Percentiles rank a stretch among this genome's conserved stretches.
phyloP scores from a whole-genome alignment of 1,284 basidiomycete genomes.

The Inonotus obliquus region DNA sequence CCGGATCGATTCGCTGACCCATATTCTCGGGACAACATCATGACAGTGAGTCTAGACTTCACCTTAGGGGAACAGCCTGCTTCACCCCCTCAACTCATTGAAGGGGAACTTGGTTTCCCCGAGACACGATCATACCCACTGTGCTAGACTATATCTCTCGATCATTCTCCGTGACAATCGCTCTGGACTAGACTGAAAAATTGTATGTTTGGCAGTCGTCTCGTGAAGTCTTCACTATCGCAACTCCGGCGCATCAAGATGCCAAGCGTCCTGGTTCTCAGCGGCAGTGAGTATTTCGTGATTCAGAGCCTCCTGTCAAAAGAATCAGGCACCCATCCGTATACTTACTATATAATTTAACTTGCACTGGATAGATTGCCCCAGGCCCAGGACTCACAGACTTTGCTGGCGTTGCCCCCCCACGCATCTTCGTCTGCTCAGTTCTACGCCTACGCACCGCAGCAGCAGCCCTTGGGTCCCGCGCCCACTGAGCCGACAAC shows the following conservation, averaged over 20 bases:
- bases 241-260: background rate
- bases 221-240: background rate
- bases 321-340: background rate
- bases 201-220: background rate
- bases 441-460: background rate
- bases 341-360: background rate
- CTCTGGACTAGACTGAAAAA: background rate
- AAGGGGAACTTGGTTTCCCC: too few relatives aligned
- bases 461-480: background rate
- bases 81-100: too few relatives aligned
- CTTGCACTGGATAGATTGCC: background rate
- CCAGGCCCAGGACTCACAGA: conserved; percentile 6
- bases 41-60: too few relatives aligned
- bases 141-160: background rate
- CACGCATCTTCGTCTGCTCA: background rate
- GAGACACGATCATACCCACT: too few relatives aligned
- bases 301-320: background rate
- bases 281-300: background rate
- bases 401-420: background rate
- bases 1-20: too few relatives aligned
- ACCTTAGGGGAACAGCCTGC: too few relatives aligned
- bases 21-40: too few relatives aligned
- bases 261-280: background rate
- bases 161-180: background rate
- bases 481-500: background rate